Conservation (phyloP, 2,329 filamentous ascomycete species). For the Colletotrichum sojae region DNA sequence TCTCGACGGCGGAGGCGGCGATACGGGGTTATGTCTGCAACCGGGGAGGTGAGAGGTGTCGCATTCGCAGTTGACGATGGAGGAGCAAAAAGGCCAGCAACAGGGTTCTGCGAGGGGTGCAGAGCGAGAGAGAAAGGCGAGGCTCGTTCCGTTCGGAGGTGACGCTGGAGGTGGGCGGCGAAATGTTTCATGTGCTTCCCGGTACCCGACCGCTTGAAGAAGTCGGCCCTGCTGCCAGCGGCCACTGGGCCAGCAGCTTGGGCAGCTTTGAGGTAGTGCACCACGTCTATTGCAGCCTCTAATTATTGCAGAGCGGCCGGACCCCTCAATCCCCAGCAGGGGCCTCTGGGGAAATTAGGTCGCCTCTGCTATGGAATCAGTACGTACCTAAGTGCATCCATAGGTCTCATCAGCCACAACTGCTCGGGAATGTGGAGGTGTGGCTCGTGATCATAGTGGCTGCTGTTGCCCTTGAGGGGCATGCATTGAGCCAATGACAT, state of each 20-base stretch:
- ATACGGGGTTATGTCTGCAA: background rate
- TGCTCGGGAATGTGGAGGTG: background rate
- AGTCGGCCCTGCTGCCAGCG: background rate
- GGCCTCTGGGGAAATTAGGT: slow-evolving; percentile 24
- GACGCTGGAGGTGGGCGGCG: slow-evolving; percentile 18
- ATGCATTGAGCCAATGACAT: slow-evolving; percentile 13
- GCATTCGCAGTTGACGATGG: background rate
- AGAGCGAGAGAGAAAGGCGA: slow-evolving; percentile 1
- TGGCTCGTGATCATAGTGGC: slow-evolving; percentile 7
- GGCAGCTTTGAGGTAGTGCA: slow-evolving; percentile 7
- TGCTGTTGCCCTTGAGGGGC: background rate
- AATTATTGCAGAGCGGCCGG: background rate
- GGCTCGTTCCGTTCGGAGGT: background rate
- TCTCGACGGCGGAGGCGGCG: background rate
- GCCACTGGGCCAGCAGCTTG: background rate
- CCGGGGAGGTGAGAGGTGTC: background rate
- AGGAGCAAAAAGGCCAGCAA: background rate
- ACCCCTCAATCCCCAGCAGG: slow-evolving; percentile 5
- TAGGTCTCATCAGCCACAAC: too few species aligned
- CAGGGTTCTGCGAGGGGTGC: background rate
- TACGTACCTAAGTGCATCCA: background rate
- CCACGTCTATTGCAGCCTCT: background rate
- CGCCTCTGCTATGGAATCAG: background rate
- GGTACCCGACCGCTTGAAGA: slow-evolving; percentile 25
- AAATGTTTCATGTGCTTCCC: slow-evolving; percentile 38